Evolutionary conservation across 2,329 filamentous ascomycete genomes (phyloP).

Genomic region (Colletotrichum plurivorum): DNA sequence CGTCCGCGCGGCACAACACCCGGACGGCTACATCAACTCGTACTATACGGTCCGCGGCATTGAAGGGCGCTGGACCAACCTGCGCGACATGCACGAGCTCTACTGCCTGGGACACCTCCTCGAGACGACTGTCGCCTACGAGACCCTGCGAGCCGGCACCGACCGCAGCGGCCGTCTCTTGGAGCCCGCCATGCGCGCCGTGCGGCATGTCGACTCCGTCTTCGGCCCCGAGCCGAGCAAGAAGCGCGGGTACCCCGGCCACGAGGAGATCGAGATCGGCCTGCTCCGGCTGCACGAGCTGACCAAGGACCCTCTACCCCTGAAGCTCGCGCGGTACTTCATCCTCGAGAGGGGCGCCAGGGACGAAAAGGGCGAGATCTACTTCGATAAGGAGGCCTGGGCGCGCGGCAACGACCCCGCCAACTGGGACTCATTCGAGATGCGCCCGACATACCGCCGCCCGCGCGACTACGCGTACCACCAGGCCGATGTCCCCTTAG

Average conservation of each 20-base stretch:
- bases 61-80: constrained; percentile 13
- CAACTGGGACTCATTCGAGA: constrained; percentile 19
- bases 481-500: constrained; percentile 69
- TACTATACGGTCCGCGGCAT: constrained; percentile 26
- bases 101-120: constrained; percentile 26
- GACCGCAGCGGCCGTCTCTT: constrained; percentile 12
- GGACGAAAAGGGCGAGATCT: constrained; percentile 64
- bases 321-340: constrained; percentile 67
- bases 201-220: constrained; percentile 14
- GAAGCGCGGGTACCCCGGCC: constrained; percentile 25
- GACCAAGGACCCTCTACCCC: constrained; percentile 49
- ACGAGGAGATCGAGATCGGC: constrained; percentile 61
- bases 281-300: constrained; percentile 55
- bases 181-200: constrained; percentile 18
- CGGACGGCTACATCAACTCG: constrained; percentile 28
- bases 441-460: constrained; percentile 57
- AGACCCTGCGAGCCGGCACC: constrained; percentile 3
- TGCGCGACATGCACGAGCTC: constrained; percentile 23
- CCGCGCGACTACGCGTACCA: constrained; percentile 61
- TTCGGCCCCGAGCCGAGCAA: constrained; percentile 9
- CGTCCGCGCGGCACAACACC: constrained; percentile 20
- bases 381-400: constrained; percentile 66
- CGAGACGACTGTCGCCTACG: constrained; percentile 23
- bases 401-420: constrained; percentile 57
- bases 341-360: constrained; percentile 68